Percentiles rank a stretch among this genome's conserved stretches.
phyloP scores from a whole-genome alignment of 768 basidiomycete genomes.

The Boletus rufocinnamomeus region DNA sequence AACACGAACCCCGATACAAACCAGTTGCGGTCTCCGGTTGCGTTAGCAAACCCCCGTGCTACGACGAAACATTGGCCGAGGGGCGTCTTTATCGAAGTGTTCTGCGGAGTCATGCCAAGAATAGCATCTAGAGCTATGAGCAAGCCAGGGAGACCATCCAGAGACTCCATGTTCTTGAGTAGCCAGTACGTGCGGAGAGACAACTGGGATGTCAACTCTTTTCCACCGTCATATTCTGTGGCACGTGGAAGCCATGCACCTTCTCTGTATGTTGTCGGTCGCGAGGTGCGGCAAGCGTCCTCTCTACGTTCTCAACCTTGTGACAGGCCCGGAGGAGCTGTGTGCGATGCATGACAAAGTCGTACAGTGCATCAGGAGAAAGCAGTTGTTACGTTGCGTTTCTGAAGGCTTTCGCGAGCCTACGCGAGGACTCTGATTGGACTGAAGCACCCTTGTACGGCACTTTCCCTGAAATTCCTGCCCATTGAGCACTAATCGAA shows the following conservation, averaged over 20 bases:
- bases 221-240: not conserved
- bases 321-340: constrained; percentile 45
- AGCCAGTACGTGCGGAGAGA: constrained; percentile 59
- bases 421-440: too few relatives aligned
- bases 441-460: too few relatives aligned
- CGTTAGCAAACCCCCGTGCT: not conserved
- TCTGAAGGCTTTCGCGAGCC: too few relatives aligned
- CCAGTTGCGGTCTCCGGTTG: constrained; percentile 5
- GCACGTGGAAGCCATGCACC: not conserved
- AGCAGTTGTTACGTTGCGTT: too few relatives aligned
- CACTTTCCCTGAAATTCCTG: too few relatives aligned
- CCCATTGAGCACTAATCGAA: too few relatives aligned
- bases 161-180: constrained; percentile 47
- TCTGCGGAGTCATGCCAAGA: constrained; percentile 8
- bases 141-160: constrained; percentile 63
- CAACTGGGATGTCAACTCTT: constrained; percentile 12
- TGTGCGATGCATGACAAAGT: constrained; percentile 57
- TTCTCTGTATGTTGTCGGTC: not conserved
- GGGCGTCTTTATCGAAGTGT: constrained; percentile 19
- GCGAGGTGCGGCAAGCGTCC: constrained; percentile 15
- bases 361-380: constrained; percentile 38
- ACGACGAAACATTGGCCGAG: constrained; percentile 17
- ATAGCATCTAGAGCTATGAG: constrained; percentile 25
- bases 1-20: constrained; percentile 25
- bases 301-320: constrained; percentile 46